Evolutionary conservation across 805 yeast species (phyloP).

Genomic region (Metschnikowia vanudenii): DNA sequence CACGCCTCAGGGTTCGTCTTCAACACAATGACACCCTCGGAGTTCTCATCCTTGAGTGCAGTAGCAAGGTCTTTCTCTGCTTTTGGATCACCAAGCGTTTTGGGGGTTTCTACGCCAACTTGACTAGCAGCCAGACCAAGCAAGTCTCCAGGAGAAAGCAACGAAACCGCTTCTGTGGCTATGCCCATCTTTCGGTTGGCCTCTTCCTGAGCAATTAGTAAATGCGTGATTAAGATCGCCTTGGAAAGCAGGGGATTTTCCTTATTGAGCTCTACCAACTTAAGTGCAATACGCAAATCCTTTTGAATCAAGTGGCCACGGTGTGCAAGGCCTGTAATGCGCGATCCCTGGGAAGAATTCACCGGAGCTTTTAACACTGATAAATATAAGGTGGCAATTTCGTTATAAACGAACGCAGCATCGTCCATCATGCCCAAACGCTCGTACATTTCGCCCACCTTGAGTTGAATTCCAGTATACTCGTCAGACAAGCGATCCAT

Average conservation of each 20-base stretch:
- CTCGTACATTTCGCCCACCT: conserved; percentile 85
- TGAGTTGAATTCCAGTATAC: conserved; percentile 87
- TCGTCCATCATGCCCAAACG: conserved; percentile 57
- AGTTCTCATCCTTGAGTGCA: conserved; percentile 11
- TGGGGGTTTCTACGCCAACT: conserved; percentile 1
- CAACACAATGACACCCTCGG: conserved; percentile 18
- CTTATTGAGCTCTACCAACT: conserved; percentile 57
- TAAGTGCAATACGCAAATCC: conserved; percentile 66
- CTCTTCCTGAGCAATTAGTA: conserved; percentile 65
- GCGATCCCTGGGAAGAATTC: conserved; percentile 25
- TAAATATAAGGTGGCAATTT: conserved; percentile 58
- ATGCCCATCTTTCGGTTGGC: conserved; percentile 43
- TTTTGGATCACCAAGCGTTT: not conserved
- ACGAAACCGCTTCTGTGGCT: conserved; percentile 5
- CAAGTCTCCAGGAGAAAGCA: conserved; percentile 9
- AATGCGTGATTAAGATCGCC: conserved; percentile 60
- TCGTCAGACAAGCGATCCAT: conserved; percentile 67
- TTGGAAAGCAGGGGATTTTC: conserved; percentile 49
- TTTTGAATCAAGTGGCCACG: conserved; percentile 65
- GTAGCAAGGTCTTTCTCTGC: not conserved
- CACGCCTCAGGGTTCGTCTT: conserved; percentile 50
- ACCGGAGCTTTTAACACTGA: conserved; percentile 45
- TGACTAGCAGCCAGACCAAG: not conserved
- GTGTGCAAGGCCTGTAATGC: conserved; percentile 24
- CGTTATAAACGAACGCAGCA: conserved; percentile 67